phyloP scores from a whole-genome alignment of 352 stramenopile genomes.

The Phytophthora capsici region DNA sequence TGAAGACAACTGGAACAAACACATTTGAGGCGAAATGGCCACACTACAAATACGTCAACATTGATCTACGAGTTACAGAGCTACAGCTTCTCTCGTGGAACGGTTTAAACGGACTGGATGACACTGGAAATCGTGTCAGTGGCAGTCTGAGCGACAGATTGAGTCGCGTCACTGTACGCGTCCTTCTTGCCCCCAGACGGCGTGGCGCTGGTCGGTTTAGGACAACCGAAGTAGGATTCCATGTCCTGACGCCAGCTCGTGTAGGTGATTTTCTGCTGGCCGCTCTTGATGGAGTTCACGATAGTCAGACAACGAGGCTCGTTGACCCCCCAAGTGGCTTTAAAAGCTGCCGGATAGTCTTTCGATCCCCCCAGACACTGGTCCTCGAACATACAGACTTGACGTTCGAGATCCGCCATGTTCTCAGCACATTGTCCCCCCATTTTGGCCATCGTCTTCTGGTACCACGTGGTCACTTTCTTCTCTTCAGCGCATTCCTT shows the following conservation, averaged over 20 bases:
- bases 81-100: constrained; percentile 4
- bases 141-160: constrained; percentile 11
- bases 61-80: constrained; percentile 14
- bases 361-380: constrained; percentile 51
- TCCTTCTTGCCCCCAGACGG: constrained; percentile 11
- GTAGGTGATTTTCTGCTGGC: constrained; percentile 38
- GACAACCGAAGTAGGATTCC: constrained; percentile 53
- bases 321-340: constrained; percentile 45
- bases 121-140: constrained; percentile 19
- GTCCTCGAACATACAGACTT: constrained; percentile 59
- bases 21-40: background rate
- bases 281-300: constrained; percentile 49
- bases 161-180: constrained; percentile 7
- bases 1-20: constrained; percentile 6
- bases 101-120: constrained; percentile 29
- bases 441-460: constrained; percentile 39
- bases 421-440: constrained; percentile 38
- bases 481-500: constrained; percentile 31
- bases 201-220: constrained; percentile 32
- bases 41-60: constrained; percentile 5
- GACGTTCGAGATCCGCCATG: constrained; percentile 58
- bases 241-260: constrained; percentile 45
- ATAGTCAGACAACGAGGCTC: constrained; percentile 52
- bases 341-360: constrained; percentile 55
- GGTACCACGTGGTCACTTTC: constrained; percentile 48